Evolutionary conservation across 2,329 filamentous ascomycete genomes (phyloP).

Genomic region (Ophiosphaerella herpotricha): DNA sequence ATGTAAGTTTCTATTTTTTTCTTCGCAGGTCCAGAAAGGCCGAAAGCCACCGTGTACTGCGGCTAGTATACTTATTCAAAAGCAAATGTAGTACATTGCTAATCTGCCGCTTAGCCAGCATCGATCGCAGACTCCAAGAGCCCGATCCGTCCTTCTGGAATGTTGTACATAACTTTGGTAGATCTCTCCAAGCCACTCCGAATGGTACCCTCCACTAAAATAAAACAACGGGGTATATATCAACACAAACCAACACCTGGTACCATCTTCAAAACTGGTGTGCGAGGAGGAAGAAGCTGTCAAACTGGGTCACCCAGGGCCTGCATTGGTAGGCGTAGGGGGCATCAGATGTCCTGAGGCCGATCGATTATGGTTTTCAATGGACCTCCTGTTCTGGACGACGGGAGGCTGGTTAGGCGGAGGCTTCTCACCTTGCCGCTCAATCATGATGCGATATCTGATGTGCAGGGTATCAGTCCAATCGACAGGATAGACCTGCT

Average conservation of each 20-base stretch:
- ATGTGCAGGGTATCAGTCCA: constrained; percentile 64
- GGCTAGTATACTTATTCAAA: constrained; percentile 19
- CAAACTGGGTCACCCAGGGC: constrained; percentile 15
- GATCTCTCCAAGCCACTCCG: constrained; percentile 15
- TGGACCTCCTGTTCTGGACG: constrained; percentile 31
- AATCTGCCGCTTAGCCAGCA: constrained; percentile 19
- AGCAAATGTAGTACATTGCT: constrained; percentile 7
- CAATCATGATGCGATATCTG: constrained; percentile 59
- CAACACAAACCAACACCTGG: constrained; percentile 24
- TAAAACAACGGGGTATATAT: constrained; percentile 42
- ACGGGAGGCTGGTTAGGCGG: constrained; percentile 30
- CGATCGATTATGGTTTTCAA: constrained; percentile 44
- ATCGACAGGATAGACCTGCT: constrained; percentile 75
- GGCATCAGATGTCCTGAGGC: constrained; percentile 42
- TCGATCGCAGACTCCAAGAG: constrained; percentile 1
- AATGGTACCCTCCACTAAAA: constrained; percentile 19
- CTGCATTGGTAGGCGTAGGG: constrained; percentile 32
- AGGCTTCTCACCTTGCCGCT: constrained; percentile 48
- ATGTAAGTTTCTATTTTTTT: constrained; percentile 27
- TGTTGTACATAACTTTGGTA: constrained; percentile 33
- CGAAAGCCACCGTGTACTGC: constrained; percentile 4
- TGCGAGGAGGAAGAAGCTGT: constrained; percentile 12
- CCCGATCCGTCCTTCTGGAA: constrained; percentile 2
- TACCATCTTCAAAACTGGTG: constrained; percentile 20
- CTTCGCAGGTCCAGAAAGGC: not conserved